phyloP scores from a whole-genome alignment of 441 rosid species.

The Syzygium malaccense region DNA sequence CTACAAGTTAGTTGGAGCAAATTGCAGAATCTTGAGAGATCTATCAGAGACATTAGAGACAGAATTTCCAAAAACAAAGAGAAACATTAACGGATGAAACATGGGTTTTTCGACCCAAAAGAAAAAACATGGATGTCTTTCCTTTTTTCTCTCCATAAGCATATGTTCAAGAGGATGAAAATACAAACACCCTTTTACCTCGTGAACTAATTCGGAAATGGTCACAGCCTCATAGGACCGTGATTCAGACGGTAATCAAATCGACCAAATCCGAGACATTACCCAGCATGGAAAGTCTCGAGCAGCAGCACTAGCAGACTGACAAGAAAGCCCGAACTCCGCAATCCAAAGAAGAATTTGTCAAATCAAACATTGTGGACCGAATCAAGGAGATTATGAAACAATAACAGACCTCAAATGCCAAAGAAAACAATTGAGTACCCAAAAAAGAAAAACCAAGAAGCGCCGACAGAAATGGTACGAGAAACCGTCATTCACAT shows the following conservation, averaged over 20 bases:
- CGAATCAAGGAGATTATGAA: neutral
- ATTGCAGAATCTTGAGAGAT: neutral
- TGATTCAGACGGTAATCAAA: neutral
- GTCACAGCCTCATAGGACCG: neutral
- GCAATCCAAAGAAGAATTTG: neutral
- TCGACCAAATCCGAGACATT: neutral
- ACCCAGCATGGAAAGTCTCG: neutral
- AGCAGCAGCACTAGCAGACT: neutral
- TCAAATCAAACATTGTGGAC: neutral
- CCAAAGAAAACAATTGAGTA: neutral
- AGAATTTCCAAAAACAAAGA: neutral
- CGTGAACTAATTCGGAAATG: neutral
- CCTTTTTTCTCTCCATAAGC: neutral
- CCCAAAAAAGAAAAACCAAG: neutral
- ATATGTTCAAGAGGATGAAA: neutral
- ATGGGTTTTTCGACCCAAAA: neutral
- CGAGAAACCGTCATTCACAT: constrained; percentile 11
- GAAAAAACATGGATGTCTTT: neutral
- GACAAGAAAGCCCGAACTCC: neutral
- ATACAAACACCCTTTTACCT: neutral
- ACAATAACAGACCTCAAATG: neutral
- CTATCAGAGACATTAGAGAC: neutral
- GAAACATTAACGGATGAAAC: neutral
- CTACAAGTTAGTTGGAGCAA: neutral
- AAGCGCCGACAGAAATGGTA: neutral